A percentile compares a stretch with the other conserved stretches of the same genome.
phyloP scores from a whole-genome alignment of 2,329 filamentous ascomycete species.

The Colletotrichum sp. region DNA sequence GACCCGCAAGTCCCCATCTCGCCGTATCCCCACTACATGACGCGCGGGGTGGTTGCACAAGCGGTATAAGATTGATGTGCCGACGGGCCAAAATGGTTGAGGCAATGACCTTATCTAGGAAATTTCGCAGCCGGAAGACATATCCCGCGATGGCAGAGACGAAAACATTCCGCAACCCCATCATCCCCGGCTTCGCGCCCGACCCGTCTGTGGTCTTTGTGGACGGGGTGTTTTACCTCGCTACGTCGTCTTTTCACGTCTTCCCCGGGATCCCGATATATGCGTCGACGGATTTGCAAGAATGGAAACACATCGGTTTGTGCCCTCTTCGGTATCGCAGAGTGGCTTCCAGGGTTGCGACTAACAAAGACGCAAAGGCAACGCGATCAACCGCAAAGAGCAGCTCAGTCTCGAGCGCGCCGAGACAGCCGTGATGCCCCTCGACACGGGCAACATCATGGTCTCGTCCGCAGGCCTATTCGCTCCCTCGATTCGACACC shows the following conservation, averaged over 20 bases:
- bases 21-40: background rate
- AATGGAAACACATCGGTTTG: slow-evolving; percentile 33
- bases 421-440: background rate
- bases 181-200: slow-evolving; percentile 35
- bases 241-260: slow-evolving; percentile 65
- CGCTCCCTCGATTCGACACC: slow-evolving; percentile 27
- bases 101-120: background rate
- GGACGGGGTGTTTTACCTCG: slow-evolving; percentile 35
- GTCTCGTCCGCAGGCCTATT: slow-evolving; percentile 22
- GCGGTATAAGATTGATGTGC: background rate
- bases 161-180: slow-evolving; percentile 25
- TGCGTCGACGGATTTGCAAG: slow-evolving; percentile 35
- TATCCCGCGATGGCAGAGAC: background rate
- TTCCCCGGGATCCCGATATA: slow-evolving; percentile 58
- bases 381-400: background rate
- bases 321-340: accelerated
- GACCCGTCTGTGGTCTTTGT: slow-evolving; percentile 34
- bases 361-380: background rate
- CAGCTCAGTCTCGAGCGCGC: background rate
- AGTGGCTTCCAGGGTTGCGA: accelerated
- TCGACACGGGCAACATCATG: background rate
- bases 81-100: background rate
- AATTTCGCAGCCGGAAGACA: background rate
- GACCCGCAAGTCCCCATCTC: background rate
- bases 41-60: background rate